Evolutionary conservation across 2,329 filamentous ascomycete species (phyloP).

Genomic region (Pseudogymnoascus sp.): DNA sequence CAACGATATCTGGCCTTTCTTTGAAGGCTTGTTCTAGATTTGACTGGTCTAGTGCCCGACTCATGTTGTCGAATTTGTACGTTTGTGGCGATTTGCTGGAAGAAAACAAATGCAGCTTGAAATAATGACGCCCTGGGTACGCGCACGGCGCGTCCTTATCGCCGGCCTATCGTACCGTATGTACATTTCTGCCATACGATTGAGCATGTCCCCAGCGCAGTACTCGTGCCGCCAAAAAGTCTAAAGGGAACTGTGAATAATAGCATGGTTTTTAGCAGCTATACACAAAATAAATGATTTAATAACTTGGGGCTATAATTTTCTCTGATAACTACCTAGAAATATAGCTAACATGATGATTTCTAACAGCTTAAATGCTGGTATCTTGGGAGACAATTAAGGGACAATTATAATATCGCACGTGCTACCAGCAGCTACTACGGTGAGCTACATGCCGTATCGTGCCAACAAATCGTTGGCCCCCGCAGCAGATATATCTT

Average conservation of each 20-base stretch:
- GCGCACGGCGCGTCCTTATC: conserved; percentile 8
- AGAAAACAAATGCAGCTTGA: background rate
- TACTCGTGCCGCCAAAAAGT: background rate
- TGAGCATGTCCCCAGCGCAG: background rate
- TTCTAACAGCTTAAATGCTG: background rate
- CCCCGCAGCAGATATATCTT: conserved; percentile 2
- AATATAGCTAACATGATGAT: background rate
- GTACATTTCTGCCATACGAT: background rate
- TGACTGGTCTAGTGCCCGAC: conserved; percentile 22
- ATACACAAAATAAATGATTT: background rate
- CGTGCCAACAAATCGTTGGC: background rate
- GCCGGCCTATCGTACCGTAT: background rate
- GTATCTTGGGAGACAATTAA: background rate
- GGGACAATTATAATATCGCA: background rate
- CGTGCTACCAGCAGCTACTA: conserved; percentile 1
- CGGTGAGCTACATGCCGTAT: conserved; percentile 3
- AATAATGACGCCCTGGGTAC: conserved; percentile 3
- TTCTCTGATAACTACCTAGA: background rate
- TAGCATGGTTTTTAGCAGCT: background rate
- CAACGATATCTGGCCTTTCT: conserved; percentile 25
- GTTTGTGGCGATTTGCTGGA: conserved; percentile 3
- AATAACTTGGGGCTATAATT: background rate
- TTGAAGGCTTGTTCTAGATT: conserved; percentile 27
- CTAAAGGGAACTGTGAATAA: background rate
- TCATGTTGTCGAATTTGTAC: conserved; percentile 18